Evolutionary conservation across 2,329 filamentous ascomycete genomes (phyloP), one percentile per base, ranked within the genome.

Genomic region (Calonectria ilicicola): DNA sequence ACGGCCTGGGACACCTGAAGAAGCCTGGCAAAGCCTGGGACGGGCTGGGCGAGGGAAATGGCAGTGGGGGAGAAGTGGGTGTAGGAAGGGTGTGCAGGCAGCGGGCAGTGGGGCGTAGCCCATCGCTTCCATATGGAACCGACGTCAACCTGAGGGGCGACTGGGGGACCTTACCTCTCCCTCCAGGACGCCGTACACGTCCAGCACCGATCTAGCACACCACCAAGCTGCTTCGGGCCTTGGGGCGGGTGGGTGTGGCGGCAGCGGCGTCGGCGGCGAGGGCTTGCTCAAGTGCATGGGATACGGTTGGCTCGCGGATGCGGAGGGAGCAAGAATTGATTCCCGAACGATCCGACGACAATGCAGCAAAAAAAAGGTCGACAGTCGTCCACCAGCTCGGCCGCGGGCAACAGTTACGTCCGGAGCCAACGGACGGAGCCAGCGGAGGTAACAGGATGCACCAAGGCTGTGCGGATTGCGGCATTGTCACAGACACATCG

Each of bases 1-100:
- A 65, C 42, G n/a, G 38, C 19, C 23, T 53, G 64, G 47, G 63
- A 32, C 23, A 51, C 63, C 44, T 40, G 49, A 46, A 42, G 38
- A 58, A 47, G 66, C 66, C 66, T 68, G 66, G 66, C 44, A 73
- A 79, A 76, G 68, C 76, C 73, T 73, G 76, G 68, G 74, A 77
- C 71, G 64, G 70, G 77, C 69, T 78, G 71, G 60, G 60, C 77
- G 77, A 74, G 77, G 78, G 76, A 80, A 79, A 79, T 78, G 76
- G 78, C 76, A 78, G 76, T 80, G 78, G 78, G 53, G 75, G 71
- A 75, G 75, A 62, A 67, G 63, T 73, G 75, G 71, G 73, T 78
- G 76, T 72, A 65, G 38, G 69, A 72, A 60, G 65, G 69, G 65
- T 67, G 66, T 68, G 66, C 26, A n/a, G 26, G 40, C 42, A 68